Percentiles rank a stretch among this genome's conserved stretches.
phyloP scores from a whole-genome alignment of 108 stramenopile genomes.

The Aurantiochytrium sp. region DNA sequence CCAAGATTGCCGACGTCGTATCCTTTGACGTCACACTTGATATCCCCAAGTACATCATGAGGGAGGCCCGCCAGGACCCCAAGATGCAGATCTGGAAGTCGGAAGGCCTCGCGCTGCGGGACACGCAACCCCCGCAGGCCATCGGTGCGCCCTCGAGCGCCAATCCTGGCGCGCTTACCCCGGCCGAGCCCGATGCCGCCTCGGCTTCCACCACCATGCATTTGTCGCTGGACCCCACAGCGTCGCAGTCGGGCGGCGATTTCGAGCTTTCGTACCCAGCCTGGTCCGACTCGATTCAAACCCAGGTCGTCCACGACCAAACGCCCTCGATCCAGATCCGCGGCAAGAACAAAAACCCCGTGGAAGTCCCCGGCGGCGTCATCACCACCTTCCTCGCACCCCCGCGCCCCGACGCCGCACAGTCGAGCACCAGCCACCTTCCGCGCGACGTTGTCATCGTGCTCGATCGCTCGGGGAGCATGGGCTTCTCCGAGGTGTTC shows the following conservation, averaged over 20 bases:
- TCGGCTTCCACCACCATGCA: too few relatives aligned
- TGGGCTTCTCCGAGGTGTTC: conserved; percentile 15
- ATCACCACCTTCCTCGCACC: neutral
- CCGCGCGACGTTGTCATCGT: conserved; percentile 8
- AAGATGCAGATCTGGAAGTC: neutral
- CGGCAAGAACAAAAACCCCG: neutral
- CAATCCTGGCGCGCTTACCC: neutral
- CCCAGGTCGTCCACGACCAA: neutral
- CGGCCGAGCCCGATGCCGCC: too few relatives aligned
- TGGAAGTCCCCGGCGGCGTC: neutral
- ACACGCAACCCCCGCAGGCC: neutral
- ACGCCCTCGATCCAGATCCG: neutral
- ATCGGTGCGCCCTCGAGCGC: neutral
- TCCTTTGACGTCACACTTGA: neutral
- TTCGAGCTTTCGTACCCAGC: neutral
- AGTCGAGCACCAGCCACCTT: neutral
- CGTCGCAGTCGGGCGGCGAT: neutral
- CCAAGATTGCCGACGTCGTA: neutral
- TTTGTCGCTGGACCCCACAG: too few relatives aligned
- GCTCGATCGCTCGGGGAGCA: neutral
- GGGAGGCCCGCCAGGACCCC: neutral
- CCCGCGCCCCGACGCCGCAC: neutral
- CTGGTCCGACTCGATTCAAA: neutral
- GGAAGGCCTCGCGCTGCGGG: neutral
- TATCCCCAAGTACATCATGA: neutral